Evolutionary conservation across 441 rosid species (phyloP).

Genomic region (Jatropha podagrica): DNA sequence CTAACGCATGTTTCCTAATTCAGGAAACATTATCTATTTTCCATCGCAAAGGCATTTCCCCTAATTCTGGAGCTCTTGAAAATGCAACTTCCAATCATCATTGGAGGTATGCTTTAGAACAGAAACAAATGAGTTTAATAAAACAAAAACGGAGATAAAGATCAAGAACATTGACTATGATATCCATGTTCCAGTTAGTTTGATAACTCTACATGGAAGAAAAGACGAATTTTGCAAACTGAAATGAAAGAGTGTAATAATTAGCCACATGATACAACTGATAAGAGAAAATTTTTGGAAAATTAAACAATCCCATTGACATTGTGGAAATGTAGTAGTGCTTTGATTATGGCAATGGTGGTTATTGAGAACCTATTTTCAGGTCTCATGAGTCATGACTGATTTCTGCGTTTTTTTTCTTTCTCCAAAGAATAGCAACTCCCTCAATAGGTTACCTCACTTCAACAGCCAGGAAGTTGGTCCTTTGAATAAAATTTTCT

Average conservation of each 20-base stretch:
- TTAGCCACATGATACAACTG: neutral
- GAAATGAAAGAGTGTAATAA: neutral
- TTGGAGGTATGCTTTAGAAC: neutral
- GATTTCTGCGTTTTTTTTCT: no score
- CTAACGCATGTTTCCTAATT: neutral
- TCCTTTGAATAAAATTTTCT: no score
- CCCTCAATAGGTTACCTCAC: no score
- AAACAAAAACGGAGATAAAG: neutral
- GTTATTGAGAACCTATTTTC: neutral
- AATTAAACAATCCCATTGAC: neutral
- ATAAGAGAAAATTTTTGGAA: neutral
- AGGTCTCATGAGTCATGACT: neutral
- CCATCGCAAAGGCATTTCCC: neutral
- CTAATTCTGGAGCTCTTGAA: no score
- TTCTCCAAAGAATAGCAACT: no score
- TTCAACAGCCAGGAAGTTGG: no score
- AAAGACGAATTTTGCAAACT: neutral
- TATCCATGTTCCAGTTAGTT: neutral
- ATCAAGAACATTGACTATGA: neutral
- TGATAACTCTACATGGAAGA: neutral
- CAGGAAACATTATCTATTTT: neutral
- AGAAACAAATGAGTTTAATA: neutral
- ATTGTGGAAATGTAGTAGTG: neutral
- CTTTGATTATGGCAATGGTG: neutral
- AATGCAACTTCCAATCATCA: neutral